Evolutionary conservation across 202 grass and related monocot species (phyloP).

Genomic region (Schoenoplectus tabernaemontani): DNA sequence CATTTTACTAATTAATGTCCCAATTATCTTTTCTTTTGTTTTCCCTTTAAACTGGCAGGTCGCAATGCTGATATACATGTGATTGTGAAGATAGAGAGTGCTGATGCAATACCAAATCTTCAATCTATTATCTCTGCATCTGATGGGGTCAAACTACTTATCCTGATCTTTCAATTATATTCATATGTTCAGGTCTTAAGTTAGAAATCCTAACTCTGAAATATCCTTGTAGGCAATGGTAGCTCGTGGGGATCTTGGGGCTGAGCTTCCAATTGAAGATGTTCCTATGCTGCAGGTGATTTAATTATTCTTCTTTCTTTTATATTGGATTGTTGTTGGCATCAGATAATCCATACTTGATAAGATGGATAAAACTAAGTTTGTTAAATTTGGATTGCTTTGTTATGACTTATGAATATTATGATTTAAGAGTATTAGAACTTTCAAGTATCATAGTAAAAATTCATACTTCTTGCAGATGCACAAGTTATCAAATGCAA

Average conservation of each 20-base stretch:
- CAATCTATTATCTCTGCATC: constrained; percentile 95
- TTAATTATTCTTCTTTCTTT: background rate
- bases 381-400: background rate
- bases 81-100: constrained; percentile 96
- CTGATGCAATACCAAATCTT: constrained; percentile 91
- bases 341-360: background rate
- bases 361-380: background rate
- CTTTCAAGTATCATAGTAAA: background rate
- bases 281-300: constrained; percentile 93
- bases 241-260: constrained; percentile 91
- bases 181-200: constrained; percentile 18
- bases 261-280: constrained; percentile 99
- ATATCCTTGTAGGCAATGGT: constrained; percentile 86
- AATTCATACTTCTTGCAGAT: background rate
- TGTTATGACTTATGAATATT: background rate
- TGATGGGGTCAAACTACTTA: constrained; percentile 66
- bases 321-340: background rate
- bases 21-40: constrained; percentile 26
- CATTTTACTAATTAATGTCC: constrained; percentile 14
- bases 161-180: background rate
- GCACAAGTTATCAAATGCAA: too few species aligned
- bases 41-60: constrained; percentile 37
- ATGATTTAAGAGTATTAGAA: background rate
- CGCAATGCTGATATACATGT: constrained; percentile 87
- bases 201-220: constrained; percentile 26